phyloP scores from a whole-genome alignment of 176 grass and related monocot species.

The Hyparrhenia diplandra region DNA sequence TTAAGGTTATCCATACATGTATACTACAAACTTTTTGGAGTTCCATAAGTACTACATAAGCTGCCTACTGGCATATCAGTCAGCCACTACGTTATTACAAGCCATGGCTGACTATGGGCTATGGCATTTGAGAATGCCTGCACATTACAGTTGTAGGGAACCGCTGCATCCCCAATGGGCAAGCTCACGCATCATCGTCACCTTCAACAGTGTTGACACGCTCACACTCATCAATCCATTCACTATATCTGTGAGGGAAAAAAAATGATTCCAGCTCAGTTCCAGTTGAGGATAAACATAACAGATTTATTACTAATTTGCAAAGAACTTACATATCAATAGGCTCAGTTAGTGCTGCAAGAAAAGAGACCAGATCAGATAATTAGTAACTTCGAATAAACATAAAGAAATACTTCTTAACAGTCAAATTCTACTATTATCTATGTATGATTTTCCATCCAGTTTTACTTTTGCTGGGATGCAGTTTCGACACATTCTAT shows the following conservation, averaged over 20 bases:
- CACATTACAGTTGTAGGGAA: not conserved
- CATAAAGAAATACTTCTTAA: not conserved
- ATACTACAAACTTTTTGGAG: not conserved
- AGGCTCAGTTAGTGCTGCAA: conserved; percentile 72
- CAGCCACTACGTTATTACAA: conserved; percentile 19
- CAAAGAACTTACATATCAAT: conserved; percentile 64
- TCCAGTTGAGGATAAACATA: not conserved
- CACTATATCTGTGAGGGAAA: conserved; percentile 53
- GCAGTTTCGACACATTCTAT: not conserved
- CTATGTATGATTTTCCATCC: not conserved
- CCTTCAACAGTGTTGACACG: conserved; percentile 71
- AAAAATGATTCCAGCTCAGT: not conserved
- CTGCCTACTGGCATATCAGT: conserved; percentile 8
- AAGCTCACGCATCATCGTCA: conserved; percentile 45
- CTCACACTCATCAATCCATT: conserved; percentile 78
- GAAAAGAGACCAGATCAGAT: not conserved
- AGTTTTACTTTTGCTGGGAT: not conserved
- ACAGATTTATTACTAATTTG: not conserved
- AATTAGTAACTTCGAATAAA: conserved; percentile 13
- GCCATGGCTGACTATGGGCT: conserved; percentile 18
- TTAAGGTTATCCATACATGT: not conserved
- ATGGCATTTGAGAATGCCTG: conserved; percentile 9
- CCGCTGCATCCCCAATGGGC: not conserved
- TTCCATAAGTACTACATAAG: not conserved
- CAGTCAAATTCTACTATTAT: not conserved